These are phyloP conservation scores for Ilyonectria robusta DNA, from an alignment of 2,329 filamentous ascomycete genomes.

Conservation along the genomic window DNA sequence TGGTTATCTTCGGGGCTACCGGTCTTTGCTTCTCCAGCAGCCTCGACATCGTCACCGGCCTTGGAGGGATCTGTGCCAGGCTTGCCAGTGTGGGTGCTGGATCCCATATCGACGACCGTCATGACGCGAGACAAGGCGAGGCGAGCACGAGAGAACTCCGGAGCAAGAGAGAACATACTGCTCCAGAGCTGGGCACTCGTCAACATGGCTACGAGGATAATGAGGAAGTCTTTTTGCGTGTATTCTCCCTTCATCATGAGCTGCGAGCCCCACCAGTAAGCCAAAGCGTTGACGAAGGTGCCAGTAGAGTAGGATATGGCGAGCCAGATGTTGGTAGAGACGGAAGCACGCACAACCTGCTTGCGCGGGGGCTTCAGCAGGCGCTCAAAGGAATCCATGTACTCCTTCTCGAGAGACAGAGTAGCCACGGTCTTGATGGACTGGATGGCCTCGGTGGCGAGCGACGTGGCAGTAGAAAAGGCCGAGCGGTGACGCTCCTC, in stretches of 20 bases:
- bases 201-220: conserved; percentile 78
- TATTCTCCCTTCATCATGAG: conserved; percentile 77
- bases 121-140: conserved; percentile 72
- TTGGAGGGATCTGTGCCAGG: conserved; percentile 25
- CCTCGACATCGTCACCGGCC: conserved; percentile 55
- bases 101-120: conserved; percentile 62
- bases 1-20: conserved; percentile 38
- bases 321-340: conserved; percentile 70
- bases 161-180: conserved; percentile 80
- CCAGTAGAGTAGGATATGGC: conserved; percentile 72
- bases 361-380: conserved; percentile 65
- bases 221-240: conserved; percentile 77
- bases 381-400: conserved; percentile 66
- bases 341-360: conserved; percentile 65
- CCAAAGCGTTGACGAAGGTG: conserved; percentile 79
- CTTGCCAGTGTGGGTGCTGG: conserved; percentile 37
- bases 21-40: conserved; percentile 47
- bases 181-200: conserved; percentile 81
- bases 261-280: conserved; percentile 85
- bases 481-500: conserved; percentile 74
- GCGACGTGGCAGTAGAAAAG: conserved; percentile 61
- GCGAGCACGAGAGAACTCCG: conserved; percentile 77
- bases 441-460: conserved; percentile 38
- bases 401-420: conserved; percentile 67
- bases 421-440: conserved; percentile 37